Base-by-base conservation (phyloP, 768 basidiomycete genomes). In the Calocybe indica region DNA sequence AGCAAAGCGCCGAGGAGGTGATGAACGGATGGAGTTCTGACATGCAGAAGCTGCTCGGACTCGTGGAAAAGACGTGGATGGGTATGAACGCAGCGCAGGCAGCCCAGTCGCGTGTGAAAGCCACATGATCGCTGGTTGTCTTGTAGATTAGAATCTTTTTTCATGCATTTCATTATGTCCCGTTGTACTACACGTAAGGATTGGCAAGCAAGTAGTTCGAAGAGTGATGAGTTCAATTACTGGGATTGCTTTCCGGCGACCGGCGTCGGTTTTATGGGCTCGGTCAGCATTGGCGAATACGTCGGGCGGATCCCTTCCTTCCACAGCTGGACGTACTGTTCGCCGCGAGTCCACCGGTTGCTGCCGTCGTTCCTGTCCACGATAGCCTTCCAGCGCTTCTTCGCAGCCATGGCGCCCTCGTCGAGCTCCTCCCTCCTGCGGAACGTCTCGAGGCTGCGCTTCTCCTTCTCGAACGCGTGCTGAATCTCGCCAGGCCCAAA, bases 11-110 rank as follows among this genome's bases (percentile, higher is more conserved):
- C 1, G 94, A 97, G 61, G 92, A 96, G 58, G 85, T 92, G 5
- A 86, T 99, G 85, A 98, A 98, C 61, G 91, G 92, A 52, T 99
- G 96, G 95, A 94, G 92, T 66, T 88, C 84, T 14, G 94, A 98
- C 60, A 92, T 99, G 79, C 88, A 86, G 58, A 92, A 88, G 68
- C 69, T 99, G 59, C 74, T 99, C 51, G 80, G 87, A 12, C 67
- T 96, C 37, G 89, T 93, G 10, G 96, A 99, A 71, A 97, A 97
- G 79, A 92, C 92, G n/a, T 96, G 94, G 90, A 92, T 92, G 90
- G 87, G 86, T 34, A 85, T 92, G 78, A 92, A 92, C 55, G 89
- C 90, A 32, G 89, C 90, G 8, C 80, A 88, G 62, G 89, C 90
- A 40, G 89, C 89, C 14, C 86, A 88, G 55, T 81, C 86, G 43